These are phyloP conservation scores for Stentor roeselii DNA, from an alignment of 73 alveolate species.

Conservation along the genomic window DNA sequence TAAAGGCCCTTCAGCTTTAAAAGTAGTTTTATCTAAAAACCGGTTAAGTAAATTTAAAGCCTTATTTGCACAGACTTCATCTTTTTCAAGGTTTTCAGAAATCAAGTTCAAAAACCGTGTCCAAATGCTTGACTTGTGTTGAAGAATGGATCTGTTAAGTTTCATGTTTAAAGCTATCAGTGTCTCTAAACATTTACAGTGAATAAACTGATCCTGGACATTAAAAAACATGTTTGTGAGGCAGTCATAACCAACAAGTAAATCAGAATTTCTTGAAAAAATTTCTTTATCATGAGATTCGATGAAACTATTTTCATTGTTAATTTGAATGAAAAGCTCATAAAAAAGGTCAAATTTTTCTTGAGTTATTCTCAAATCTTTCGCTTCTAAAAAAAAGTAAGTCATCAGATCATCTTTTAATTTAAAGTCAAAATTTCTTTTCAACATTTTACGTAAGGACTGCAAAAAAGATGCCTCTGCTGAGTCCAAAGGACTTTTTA, in stretches of 20 bases:
- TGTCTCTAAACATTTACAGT: neutral
- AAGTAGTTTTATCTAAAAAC: neutral
- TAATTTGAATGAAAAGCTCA: neutral
- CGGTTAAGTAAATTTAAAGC: neutral
- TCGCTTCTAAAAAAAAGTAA: no score
- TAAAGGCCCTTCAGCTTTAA: neutral
- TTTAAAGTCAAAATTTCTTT: neutral
- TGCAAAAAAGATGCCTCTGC: neutral
- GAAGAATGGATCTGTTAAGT: neutral
- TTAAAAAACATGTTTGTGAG: neutral
- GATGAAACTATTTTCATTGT: neutral
- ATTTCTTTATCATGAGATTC: neutral
- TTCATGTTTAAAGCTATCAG: neutral
- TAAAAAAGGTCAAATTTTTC: neutral
- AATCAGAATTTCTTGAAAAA: neutral
- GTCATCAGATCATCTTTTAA: neutral
- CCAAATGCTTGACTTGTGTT: neutral
- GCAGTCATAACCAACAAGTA: neutral
- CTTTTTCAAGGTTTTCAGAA: neutral
- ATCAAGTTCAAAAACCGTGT: neutral
- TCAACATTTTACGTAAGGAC: neutral
- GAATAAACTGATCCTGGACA: neutral
- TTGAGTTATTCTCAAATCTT: neutral
- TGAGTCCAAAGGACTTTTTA: neutral
- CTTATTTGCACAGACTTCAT: neutral